Evolutionary conservation across 306 rosid genomes (phyloP).

Genomic region (Sesbania bispinosa): DNA sequence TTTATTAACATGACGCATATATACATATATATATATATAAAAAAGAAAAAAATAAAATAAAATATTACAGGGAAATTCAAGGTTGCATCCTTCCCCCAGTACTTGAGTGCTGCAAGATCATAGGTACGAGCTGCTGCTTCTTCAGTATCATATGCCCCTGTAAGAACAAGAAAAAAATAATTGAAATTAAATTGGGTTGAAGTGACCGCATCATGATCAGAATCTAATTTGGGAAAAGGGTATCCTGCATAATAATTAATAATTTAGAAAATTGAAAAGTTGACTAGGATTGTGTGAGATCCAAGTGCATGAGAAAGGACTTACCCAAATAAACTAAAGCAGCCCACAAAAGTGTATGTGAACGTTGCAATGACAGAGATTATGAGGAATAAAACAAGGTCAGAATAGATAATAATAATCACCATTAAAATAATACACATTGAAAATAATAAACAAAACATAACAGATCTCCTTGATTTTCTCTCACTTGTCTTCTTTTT

Average conservation of each 20-base stretch:
- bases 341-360: constrained; percentile 46
- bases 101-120: constrained; percentile 94
- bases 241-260: neutral
- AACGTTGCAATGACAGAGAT: constrained; percentile 62
- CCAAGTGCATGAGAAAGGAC: constrained; percentile 22
- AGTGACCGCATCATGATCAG: constrained; percentile 12
- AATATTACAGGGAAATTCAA: constrained; percentile 77
- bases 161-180: neutral
- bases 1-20: too few relatives aligned
- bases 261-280: constrained; percentile 14
- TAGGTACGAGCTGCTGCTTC: constrained; percentile 90
- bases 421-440: neutral
- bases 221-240: constrained; percentile 1
- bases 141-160: constrained; percentile 91
- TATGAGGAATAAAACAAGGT: constrained; percentile 49
- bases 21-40: too few relatives aligned
- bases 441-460: constrained; percentile 4
- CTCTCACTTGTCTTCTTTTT: constrained; percentile 14
- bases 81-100: constrained; percentile 76
- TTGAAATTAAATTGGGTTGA: neutral
- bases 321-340: constrained; percentile 97
- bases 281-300: constrained; percentile 26
- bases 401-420: constrained; percentile 39
- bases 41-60: neutral
- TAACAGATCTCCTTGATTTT: constrained; percentile 54